Evolutionary conservation across 2,329 filamentous ascomycete genomes (phyloP).

Genomic region (Coleophoma cylindrospora): DNA sequence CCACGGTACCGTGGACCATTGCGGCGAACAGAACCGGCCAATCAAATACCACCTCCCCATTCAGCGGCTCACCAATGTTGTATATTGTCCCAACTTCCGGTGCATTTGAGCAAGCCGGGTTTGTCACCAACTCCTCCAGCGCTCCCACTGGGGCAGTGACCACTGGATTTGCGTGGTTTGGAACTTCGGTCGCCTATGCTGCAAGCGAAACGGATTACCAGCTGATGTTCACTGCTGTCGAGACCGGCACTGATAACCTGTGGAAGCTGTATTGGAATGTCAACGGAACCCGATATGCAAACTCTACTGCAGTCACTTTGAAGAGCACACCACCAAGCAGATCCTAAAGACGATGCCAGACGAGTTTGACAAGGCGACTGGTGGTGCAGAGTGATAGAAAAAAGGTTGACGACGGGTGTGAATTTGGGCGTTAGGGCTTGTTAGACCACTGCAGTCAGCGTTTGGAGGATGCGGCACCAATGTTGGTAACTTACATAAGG

Average conservation of each 20-base stretch:
- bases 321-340: constrained; percentile 15
- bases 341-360: background rate
- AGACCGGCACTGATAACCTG: constrained; percentile 11
- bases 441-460: no score
- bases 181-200: constrained; percentile 25
- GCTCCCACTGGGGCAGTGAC: constrained; percentile 15
- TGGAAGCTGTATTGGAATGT: constrained; percentile 21
- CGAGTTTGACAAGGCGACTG: no score
- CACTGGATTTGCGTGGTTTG: constrained; percentile 26
- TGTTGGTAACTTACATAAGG: no score
- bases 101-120: constrained; percentile 20
- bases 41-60: constrained; percentile 7
- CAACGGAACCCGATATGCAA: constrained; percentile 1
- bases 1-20: constrained; percentile 16
- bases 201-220: constrained; percentile 13
- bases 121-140: constrained; percentile 14
- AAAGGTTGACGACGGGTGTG: no score
- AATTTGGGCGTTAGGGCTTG: no score
- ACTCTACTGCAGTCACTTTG: constrained; percentile 11
- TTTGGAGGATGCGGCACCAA: no score
- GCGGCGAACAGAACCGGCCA: constrained; percentile 17
- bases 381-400: no score
- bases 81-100: constrained; percentile 21
- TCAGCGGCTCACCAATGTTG: constrained; percentile 13
- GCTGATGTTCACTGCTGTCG: constrained; percentile 18